These are phyloP conservation scores for Flaveria ramosissima DNA, from an alignment of 129 eudicot species.

Conservation along the genomic window DNA sequence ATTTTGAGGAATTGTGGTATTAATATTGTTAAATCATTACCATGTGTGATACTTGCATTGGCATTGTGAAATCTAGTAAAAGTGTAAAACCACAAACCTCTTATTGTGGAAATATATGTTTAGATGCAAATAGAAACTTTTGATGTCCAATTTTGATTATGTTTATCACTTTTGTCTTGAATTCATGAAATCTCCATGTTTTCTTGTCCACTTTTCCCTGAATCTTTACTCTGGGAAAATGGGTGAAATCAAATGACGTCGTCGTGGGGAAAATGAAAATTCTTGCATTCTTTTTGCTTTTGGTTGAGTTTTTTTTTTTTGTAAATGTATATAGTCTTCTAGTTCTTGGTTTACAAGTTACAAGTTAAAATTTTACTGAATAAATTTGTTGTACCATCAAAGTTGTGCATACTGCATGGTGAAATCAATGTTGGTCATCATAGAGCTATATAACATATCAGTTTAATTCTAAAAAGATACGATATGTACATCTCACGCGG, in stretches of 20 bases:
- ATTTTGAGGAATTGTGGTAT: slow-evolving; percentile 13
- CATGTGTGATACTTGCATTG: neutral
- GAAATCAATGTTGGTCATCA: neutral
- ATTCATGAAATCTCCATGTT: slow-evolving; percentile 8
- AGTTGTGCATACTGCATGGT: too few relatives aligned
- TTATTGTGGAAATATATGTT: slow-evolving; percentile 13
- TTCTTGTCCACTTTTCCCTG: slow-evolving; percentile 6
- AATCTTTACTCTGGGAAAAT: neutral
- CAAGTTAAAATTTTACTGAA: too few relatives aligned
- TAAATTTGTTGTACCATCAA: too few relatives aligned
- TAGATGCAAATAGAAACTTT: slow-evolving; percentile 19
- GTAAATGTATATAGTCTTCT: neutral
- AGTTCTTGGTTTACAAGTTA: neutral
- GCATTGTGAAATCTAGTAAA: neutral
- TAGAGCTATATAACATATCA: neutral
- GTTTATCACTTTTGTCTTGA: slow-evolving; percentile 14
- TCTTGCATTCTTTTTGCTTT: neutral
- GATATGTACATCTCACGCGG: neutral
- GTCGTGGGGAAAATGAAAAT: neutral
- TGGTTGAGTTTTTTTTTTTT: neutral
- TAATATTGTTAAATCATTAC: neutral
- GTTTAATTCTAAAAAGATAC: neutral
- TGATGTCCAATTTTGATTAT: neutral
- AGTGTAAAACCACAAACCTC: neutral
- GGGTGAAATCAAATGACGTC: slow-evolving; percentile 2